Evolutionary conservation across 148 eudicot species (phyloP).

Genomic region (Cornus kousa): DNA sequence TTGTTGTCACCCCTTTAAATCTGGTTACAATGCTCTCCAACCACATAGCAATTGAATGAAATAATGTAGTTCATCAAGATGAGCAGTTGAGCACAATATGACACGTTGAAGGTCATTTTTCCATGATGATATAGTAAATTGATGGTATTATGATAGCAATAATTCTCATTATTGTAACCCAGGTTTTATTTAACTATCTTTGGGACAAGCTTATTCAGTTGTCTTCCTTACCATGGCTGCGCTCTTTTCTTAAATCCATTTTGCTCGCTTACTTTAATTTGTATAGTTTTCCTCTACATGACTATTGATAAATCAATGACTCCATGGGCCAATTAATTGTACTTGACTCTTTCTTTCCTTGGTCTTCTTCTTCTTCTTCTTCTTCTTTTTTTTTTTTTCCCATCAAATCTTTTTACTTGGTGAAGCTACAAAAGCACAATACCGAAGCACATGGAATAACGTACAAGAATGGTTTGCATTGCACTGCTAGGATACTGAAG

Average conservation of each 20-base stretch:
- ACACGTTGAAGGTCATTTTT: neutral
- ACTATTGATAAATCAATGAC: no score
- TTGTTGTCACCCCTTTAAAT: neutral
- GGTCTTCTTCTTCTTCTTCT: no score
- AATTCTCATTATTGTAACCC: neutral
- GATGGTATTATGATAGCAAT: neutral
- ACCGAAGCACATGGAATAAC: constrained; percentile 65
- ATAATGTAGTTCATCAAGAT: neutral
- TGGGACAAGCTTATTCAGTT: neutral
- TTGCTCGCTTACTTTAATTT: neutral
- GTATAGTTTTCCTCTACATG: no score
- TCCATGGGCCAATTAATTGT: no score
- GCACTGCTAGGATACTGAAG: constrained; percentile 73
- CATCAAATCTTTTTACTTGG: constrained; percentile 38
- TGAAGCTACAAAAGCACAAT: constrained; percentile 90
- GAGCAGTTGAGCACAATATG: neutral
- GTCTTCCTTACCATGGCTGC: neutral
- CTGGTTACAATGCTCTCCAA: neutral
- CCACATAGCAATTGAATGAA: neutral
- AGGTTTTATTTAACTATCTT: neutral
- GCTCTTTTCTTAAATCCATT: neutral
- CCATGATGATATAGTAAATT: neutral
- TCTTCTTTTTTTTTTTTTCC: neutral
- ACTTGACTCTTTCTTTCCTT: no score
- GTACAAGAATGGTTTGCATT: constrained; percentile 81